Conservation (phyloP, 140 eudicot genomes). For the Flaveria floridana region DNA sequence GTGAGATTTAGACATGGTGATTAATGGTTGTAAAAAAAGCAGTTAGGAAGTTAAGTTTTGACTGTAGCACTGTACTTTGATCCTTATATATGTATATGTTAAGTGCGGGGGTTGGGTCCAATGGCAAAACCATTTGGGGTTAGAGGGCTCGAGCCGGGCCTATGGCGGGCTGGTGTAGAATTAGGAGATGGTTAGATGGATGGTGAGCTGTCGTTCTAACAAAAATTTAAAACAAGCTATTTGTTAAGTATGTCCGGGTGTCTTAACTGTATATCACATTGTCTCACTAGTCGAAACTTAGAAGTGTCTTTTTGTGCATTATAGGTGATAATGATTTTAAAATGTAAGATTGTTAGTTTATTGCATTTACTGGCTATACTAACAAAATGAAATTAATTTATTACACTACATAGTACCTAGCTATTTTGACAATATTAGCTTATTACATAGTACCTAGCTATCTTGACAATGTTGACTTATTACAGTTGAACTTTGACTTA, state of each 20-base stretch:
- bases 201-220: no score
- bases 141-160: no score
- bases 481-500: slow-evolving; percentile 2
- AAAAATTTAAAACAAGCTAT: no score
- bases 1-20: slow-evolving; percentile 10
- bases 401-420: not conserved
- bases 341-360: not conserved
- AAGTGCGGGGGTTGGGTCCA: no score
- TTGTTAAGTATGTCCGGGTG: not conserved
- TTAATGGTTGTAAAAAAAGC: not conserved
- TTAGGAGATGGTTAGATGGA: no score
- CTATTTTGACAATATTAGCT: not conserved
- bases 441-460: not conserved
- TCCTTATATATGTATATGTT: slow-evolving; percentile 8
- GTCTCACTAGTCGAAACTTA: not conserved
- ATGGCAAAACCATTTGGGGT: no score
- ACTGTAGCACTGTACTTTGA: not conserved
- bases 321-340: not conserved
- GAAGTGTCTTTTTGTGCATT: not conserved
- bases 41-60: not conserved
- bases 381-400: not conserved
- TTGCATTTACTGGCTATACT: not conserved
- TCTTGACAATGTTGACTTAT: not conserved
- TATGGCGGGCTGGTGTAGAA: no score
- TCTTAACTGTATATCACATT: slow-evolving; percentile 3